Percentiles rank a stretch among this genome's conserved stretches.
Evolutionary conservation across 805 yeast genomes (phyloP).

Genomic region (Nakazawaea peltata): DNA sequence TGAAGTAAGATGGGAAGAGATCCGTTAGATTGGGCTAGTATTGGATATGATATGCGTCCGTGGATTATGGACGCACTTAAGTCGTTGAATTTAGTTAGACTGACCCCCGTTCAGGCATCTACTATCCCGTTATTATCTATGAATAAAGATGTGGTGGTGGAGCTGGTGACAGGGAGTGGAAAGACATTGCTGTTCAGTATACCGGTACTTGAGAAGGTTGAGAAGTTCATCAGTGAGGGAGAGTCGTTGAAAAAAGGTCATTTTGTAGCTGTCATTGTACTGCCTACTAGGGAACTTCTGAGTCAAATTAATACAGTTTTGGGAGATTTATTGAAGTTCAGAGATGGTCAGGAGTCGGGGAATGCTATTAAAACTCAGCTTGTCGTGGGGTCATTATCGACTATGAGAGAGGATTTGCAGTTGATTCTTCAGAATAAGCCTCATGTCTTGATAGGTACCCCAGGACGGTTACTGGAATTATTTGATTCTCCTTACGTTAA

Average conservation of each 20-base stretch:
- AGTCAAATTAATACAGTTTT: slow-evolving; percentile 66
- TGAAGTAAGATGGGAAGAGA: no score
- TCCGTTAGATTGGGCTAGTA: slow-evolving; percentile 66
- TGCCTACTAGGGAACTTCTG: slow-evolving; percentile 64
- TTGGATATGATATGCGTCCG: slow-evolving; percentile 46
- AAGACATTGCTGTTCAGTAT: slow-evolving; percentile 86
- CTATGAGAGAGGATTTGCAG: slow-evolving; percentile 67
- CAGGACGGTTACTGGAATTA: slow-evolving; percentile 81
- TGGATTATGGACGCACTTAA: slow-evolving; percentile 68
- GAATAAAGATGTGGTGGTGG: slow-evolving; percentile 93
- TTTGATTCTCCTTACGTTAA: slow-evolving; percentile 50
- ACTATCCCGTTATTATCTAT: slow-evolving; percentile 78
- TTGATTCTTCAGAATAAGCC: slow-evolving; percentile 47
- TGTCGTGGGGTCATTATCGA: slow-evolving; percentile 54
- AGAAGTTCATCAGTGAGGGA: slow-evolving; percentile 22
- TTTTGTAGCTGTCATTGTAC: slow-evolving; percentile 61
- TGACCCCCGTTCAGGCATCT: slow-evolving; percentile 98
- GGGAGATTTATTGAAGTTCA: slow-evolving; percentile 44
- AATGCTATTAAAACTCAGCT: slow-evolving; percentile 43
- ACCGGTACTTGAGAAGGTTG: slow-evolving; percentile 68
- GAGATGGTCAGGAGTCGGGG: slow-evolving; percentile 42
- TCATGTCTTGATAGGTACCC: slow-evolving; percentile 82
- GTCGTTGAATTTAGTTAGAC: slow-evolving; percentile 65
- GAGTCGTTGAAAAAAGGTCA: slow-evolving; percentile 47
- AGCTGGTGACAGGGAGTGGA: slow-evolving; percentile 98